Evolutionary conservation across 352 stramenopile species (phyloP).

Genomic region (Globisporangium solare): DNA sequence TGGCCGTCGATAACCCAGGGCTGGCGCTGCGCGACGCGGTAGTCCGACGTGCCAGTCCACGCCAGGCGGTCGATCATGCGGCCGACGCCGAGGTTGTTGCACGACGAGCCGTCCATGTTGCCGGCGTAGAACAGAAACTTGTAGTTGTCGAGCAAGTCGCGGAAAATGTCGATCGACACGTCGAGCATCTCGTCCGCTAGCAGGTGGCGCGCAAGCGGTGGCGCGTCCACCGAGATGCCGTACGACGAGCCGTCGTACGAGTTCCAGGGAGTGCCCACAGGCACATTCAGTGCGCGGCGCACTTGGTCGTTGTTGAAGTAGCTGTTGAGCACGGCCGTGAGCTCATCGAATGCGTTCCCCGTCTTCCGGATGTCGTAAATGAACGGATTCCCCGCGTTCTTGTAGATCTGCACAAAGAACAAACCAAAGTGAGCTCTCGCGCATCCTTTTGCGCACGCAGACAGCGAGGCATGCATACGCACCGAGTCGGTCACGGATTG

Average conservation of each 20-base stretch:
- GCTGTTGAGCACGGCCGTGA: conserved; percentile 45
- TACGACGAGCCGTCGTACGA: conserved; percentile 63
- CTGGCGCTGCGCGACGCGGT: conserved; percentile 46
- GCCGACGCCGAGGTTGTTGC: conserved; percentile 73
- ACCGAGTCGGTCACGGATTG: conserved; percentile 58
- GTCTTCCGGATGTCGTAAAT: conserved; percentile 79
- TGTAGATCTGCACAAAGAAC: conserved; percentile 51
- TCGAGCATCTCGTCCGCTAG: conserved; percentile 75
- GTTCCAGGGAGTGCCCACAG: conserved; percentile 48
- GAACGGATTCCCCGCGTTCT: conserved; percentile 72
- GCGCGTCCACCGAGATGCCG: conserved; percentile 44
- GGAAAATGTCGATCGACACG: conserved; percentile 69
- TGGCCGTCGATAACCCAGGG: conserved; percentile 59
- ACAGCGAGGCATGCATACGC: background rate
- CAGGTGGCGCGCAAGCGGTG: conserved; percentile 63
- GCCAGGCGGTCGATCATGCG: conserved; percentile 78
- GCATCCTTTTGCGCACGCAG: background rate
- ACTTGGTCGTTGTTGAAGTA: conserved; percentile 86
- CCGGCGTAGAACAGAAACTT: conserved; percentile 81
- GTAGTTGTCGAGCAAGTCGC: conserved; percentile 78
- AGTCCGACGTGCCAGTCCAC: conserved; percentile 63
- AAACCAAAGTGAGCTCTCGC: background rate
- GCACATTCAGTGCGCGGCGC: conserved; percentile 83
- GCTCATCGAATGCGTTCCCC: conserved; percentile 48
- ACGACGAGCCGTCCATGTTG: conserved; percentile 81